Conservation (phyloP, 1,139 yeast species). For the Casaregolazyma lundiana region DNA sequence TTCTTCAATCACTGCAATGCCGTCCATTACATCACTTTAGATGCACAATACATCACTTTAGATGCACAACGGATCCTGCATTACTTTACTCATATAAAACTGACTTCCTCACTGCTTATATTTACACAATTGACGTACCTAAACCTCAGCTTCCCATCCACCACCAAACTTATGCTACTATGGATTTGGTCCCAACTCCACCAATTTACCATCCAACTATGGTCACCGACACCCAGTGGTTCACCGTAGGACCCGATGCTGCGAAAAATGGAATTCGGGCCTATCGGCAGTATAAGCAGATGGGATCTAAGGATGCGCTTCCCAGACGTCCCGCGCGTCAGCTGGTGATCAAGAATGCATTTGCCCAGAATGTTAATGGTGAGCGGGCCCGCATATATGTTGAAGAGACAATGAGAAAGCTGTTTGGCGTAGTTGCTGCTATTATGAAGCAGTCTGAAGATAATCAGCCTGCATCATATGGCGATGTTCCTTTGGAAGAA, state of each 20-base stretch:
- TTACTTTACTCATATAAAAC: too few species aligned
- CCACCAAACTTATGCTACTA: too few species aligned
- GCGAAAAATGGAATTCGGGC: conserved; percentile 6
- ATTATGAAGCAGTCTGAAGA: conserved; percentile 19
- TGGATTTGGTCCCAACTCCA: background rate
- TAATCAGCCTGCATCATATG: conserved; percentile 8
- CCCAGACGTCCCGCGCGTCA: conserved; percentile 11
- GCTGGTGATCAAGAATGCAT: conserved; percentile 17
- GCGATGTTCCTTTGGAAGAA: conserved; percentile 26
- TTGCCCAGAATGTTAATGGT: conserved; percentile 8
- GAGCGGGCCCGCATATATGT: conserved; percentile 19
- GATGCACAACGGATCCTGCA: too few species aligned
- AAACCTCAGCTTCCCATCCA: too few species aligned
- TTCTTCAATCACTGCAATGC: too few species aligned
- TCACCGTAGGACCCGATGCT: background rate
- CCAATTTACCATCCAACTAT: background rate
- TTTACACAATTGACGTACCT: too few species aligned
- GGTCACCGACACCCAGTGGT: background rate
- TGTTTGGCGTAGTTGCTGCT: conserved; percentile 23
- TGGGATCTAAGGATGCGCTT: conserved; percentile 3
- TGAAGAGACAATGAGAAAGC: conserved; percentile 19
- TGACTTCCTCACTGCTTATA: too few species aligned
- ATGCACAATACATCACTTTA: too few species aligned
- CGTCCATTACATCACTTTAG: too few species aligned
- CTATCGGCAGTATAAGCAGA: conserved; percentile 2